Base-by-base conservation (phyloP, 202 grass and related monocot species). In the Elaeis oleifera region DNA sequence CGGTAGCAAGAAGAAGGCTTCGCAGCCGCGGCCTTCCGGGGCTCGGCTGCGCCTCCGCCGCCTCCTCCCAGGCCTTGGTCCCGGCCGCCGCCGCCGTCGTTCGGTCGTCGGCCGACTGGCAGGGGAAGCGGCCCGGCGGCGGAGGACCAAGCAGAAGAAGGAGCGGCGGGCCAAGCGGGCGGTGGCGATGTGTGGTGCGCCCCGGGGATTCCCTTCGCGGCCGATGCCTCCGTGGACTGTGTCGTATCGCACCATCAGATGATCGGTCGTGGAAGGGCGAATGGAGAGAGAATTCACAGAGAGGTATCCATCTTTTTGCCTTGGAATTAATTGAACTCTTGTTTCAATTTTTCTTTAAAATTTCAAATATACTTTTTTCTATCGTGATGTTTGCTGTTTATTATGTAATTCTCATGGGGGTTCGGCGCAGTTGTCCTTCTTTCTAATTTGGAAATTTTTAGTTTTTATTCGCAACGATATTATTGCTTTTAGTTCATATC, bases 181-280 rank as follows among this genome's bases (percentile, higher is more conserved):
- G 59, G 56, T 3, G 87, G 79, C 51, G 92, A 91, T 64, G 76
- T 96, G 56, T 96, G 87, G 92, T 97, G 87, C 67, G 66, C 86
- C 6, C 87, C 82, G n/a, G 87, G 81, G 32, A 85, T 85, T n/a
- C 82, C 87, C 49, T 90, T 85, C 72, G 76, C 79, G 21, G 91
- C 85, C 6, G 91, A 96, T 70, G 84, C 87, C 1, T 88, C 92
- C 24, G 81, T 97, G 15, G 79, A 97, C 69, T 97, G 92, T 70
- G 81, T 97, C 59, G 92, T 91, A 59, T 72, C 76, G 49, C 69
- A 68, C 53, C 79, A 90, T 44, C 86, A 74, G 22, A 26, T 54
- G 69, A 16, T 72, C 29, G 55, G 14, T 0, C 61, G 4, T 3
- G 55, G 72, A 0, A 44, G 65, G 79, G 11, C 64, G 79, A 26